Evolutionary conservation across 768 basidiomycete genomes (phyloP).

Genomic region (Boletus tylopilopsis): DNA sequence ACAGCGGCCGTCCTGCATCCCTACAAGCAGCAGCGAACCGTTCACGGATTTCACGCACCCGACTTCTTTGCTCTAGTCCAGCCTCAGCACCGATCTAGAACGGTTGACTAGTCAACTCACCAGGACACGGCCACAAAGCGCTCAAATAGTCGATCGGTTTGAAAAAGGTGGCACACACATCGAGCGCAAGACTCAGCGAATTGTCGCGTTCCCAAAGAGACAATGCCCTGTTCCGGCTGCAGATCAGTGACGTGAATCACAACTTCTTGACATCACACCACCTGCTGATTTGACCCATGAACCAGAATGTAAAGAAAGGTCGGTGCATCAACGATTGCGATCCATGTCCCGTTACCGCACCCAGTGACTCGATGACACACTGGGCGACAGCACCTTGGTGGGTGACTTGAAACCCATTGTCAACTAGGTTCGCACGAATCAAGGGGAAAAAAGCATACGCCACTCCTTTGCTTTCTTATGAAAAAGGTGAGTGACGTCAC

Average conservation of each 20-base stretch:
- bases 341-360: conserved; percentile 52
- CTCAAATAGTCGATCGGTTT: conserved; percentile 59
- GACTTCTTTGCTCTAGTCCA: conserved; percentile 46
- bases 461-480: conserved; percentile 63
- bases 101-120: conserved; percentile 33
- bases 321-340: conserved; percentile 48
- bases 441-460: conserved; percentile 42
- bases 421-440: conserved; percentile 4
- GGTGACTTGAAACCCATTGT: conserved; percentile 38
- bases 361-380: conserved; percentile 56
- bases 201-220: conserved; percentile 60
- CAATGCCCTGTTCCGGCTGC: conserved; percentile 40
- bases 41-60: conserved; percentile 45
- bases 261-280: conserved; percentile 19
- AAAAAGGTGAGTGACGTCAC: conserved; percentile 44
- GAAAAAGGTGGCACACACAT: conserved; percentile 58
- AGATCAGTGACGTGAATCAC: conserved; percentile 12
- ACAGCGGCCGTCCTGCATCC: conserved; percentile 43
- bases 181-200: conserved; percentile 54
- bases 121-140: conserved; percentile 60
- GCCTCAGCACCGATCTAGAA: conserved; percentile 3
- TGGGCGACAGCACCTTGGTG: conserved; percentile 60
- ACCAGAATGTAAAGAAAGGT: conserved; percentile 73
- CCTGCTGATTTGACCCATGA: conserved; percentile 68
- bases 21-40: conserved; percentile 45